phyloP scores from a whole-genome alignment of 345 rosid genomes.

The Arabidopsis arenosa region DNA sequence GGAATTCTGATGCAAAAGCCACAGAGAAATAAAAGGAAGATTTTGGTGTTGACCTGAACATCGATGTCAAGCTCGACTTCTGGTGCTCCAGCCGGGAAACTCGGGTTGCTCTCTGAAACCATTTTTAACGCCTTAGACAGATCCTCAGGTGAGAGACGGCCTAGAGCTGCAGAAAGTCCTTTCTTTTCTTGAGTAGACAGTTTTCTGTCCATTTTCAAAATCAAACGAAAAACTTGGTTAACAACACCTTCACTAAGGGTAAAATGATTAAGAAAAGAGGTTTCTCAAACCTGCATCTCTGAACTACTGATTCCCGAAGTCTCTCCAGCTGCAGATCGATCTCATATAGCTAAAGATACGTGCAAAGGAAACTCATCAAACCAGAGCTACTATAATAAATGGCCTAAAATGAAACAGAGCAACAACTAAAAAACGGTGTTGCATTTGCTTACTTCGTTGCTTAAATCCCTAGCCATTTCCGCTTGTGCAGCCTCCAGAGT shows the following conservation, averaged over 20 bases:
- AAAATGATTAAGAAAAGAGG: slow-evolving; percentile 12
- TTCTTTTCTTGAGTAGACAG: slow-evolving; percentile 72
- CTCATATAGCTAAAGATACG: slow-evolving; percentile 60
- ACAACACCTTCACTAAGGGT: background rate
- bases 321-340: slow-evolving; percentile 64
- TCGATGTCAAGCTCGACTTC: slow-evolving; percentile 82
- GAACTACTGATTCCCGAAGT: slow-evolving; percentile 64
- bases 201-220: slow-evolving; percentile 51
- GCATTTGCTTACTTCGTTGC: slow-evolving; percentile 60
- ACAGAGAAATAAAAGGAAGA: background rate
- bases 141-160: slow-evolving; percentile 65
- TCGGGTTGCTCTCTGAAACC: slow-evolving; percentile 72
- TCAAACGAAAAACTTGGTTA: slow-evolving; percentile 1
- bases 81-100: slow-evolving; percentile 62
- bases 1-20: background rate
- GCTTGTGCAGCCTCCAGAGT: slow-evolving; percentile 66
- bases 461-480: slow-evolving; percentile 60
- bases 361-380: slow-evolving; percentile 5
- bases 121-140: slow-evolving; percentile 70
- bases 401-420: slow-evolving; percentile 29
- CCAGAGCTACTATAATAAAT: background rate
- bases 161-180: slow-evolving; percentile 61
- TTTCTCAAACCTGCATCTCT: slow-evolving; percentile 63
- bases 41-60: slow-evolving; percentile 56
- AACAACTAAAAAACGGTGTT: background rate